Base-by-base conservation (phyloP, 2,329 filamentous ascomycete species). In the Diaporthe vaccinii region DNA sequence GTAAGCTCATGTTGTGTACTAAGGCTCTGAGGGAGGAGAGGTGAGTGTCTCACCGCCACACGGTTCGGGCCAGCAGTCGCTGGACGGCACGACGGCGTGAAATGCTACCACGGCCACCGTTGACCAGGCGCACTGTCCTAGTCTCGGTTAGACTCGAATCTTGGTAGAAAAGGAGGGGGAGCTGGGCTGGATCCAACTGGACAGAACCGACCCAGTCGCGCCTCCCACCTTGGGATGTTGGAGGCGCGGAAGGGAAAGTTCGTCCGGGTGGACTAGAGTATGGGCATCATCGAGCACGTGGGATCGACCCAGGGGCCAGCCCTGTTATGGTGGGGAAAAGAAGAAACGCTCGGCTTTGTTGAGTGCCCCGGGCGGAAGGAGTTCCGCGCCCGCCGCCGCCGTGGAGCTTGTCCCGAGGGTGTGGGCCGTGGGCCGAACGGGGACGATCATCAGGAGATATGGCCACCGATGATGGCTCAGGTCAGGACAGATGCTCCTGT, bases 341-440 rank as follows among this genome's bases (percentile, higher is more conserved):
- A 15, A 20, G 22, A 41, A 28, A 20, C 31, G 31, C 65, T 69
- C 65, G 68, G 65, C 65, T 53, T 68, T 69, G 65, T 25, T 31
- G 36, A 17, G 25, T 15, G 25, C 14, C 12, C 12, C 31, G 53
- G 53, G 65, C 65, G 65, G 65, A 69, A 55, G 49, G 4, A 20
- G 34, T 69, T 69, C 65, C 65, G 65, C 65, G 15, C 49, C 49
- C 22, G 46, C 34, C 49, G 65, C 34, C 65, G 65, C 46, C 46
- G 65, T 69, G 65, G 65, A 41, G 65, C 65, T 69, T 69, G 65
- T 28, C 65, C 65, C 65, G 65, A 69, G 65, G n/a, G 49, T 22
- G 65, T 55, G 46, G 65, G 65, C 65, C 65, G 65, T 55, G 46
- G 65, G 65, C 65, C 65, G 65, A 69, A 69, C 49, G 59, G 49